Evolutionary conservation across 2,329 filamentous ascomycete species (phyloP), one percentile per base, ranked within the genome.

Genomic region (Alternaria panax): DNA sequence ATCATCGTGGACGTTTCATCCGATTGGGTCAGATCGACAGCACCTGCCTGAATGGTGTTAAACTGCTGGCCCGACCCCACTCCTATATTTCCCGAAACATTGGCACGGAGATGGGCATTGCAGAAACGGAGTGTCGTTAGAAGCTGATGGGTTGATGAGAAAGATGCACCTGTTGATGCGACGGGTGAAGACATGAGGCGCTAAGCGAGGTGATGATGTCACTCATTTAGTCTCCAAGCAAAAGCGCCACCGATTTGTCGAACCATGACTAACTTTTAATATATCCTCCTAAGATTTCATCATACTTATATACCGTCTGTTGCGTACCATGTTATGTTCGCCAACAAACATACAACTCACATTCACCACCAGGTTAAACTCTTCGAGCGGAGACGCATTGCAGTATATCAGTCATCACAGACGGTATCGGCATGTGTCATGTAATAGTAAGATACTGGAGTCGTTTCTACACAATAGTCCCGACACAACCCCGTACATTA

Each of bases 41-140:
- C 28, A 59, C 57, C 60, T 59, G 47, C 57, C 60, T 51, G 47
- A 51, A 60, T 2, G 25, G 52, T 34, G 38, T 34, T 51, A 57
- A 51, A 36, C n/a, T 22, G 12, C n/a, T 20, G 8, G 11, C 6
- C 8, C 18, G 22, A 28, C 54, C 38, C 47, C 52, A 48, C 52
- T 30, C 25, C 3, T 18, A 7, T 18, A 38, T 18, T 3, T 47
- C 14, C 52, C 42, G 30, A n/a, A 22, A 22, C 24, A 34, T 48
- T 34, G 28, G 42, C 30, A 28, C 24, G n/a, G 52, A 54, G 52
- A 30, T 30, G 20, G 22, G 18, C 24, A 14, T 24, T 2, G 14
- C 30, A 36, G 2, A n/a, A 47, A 14, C 24, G 12, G 11, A 24
- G 5, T n/a, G 14, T 32, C 8, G 28, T 14, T 34, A 7, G 20